Evolutionary conservation across 108 stramenopile species (phyloP).

Genomic region (Nannochloropsis salina): DNA sequence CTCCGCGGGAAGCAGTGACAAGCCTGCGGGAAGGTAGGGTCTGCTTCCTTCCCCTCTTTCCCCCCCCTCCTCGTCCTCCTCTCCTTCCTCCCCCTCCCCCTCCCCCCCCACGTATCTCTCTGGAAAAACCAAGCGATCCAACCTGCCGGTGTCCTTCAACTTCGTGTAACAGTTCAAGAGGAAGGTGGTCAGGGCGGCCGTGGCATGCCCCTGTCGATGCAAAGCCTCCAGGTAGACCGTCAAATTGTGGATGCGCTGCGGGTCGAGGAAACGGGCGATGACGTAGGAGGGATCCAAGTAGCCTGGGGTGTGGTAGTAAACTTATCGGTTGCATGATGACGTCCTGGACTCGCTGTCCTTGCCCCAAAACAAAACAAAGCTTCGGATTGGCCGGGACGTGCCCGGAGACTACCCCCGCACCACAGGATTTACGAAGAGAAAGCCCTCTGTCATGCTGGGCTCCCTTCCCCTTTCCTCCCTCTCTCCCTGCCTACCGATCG

Average conservation of each 20-base stretch:
- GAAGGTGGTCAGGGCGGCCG: slow-evolving; percentile 54
- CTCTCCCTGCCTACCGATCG: slow-evolving; percentile 60
- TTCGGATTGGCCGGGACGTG: too few relatives aligned
- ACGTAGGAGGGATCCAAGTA: slow-evolving; percentile 85
- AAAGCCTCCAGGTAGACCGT: slow-evolving; percentile 75
- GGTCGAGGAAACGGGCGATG: slow-evolving; percentile 80
- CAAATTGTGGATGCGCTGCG: slow-evolving; percentile 74
- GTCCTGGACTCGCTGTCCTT: too few relatives aligned
- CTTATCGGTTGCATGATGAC: too few relatives aligned
- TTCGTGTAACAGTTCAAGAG: slow-evolving; percentile 59
- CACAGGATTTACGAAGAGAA: too few relatives aligned
- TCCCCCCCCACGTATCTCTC: neutral
- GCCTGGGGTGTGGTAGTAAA: slow-evolving; percentile 24
- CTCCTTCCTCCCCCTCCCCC: neutral
- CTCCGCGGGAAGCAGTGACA: neutral
- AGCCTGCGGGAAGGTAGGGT: neutral
- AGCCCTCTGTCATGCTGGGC: too few relatives aligned
- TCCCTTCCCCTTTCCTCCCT: neutral
- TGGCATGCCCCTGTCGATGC: slow-evolving; percentile 37
- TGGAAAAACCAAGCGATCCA: neutral
- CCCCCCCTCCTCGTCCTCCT: neutral
- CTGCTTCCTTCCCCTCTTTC: neutral
- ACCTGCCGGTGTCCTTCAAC: slow-evolving; percentile 36
- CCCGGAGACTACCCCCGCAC: too few relatives aligned
- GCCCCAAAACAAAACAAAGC: too few relatives aligned